Evolutionary conservation across 805 yeast species (phyloP), one percentile per base, ranked within the genome.

Genomic region (Metschnikowia vanudenii): DNA sequence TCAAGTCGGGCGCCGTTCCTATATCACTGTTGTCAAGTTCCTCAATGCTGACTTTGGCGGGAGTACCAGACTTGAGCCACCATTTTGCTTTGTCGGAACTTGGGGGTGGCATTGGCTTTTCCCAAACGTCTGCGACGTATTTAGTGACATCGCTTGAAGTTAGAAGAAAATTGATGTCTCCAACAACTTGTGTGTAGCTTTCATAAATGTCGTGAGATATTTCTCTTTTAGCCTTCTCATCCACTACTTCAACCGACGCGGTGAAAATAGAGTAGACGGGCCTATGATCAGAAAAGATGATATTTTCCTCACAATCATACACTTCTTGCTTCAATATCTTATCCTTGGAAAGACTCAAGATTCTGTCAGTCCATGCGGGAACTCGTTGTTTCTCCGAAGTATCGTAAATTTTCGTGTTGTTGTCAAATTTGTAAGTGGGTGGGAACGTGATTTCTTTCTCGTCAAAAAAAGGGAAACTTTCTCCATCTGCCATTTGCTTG

Each of bases 281-380:
- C 39, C 95, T 71, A 64, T 92, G 99, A 60, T 92, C 99, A 0
- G 96, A 88, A 56, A 87, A 85, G 14, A 71, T 63, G 17, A 88
- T 72, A 19, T 75, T 71, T 17, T 73, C 78, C 9, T 75, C 79
- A 41, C 84, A 73, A 12, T 80, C 75, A 62, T 92, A 94, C 7
- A 69, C 65, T 1, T 75, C 51, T 51, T 86, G 92, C 37, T 68
- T 73, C 46, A 91, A 62, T 10, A 76, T 71, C 30, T 77, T 75
- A 13, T 86, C 82, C 20, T 85, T 71, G 3, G 76, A 67, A 45
- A 71, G 56, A 58, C 81, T 83, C 39, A 91, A 65, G 32, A 92
- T 82, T 47, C 99, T 71, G 68, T 94, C 99, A 2, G 98, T 91
- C 99, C 99, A 94, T 0, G 99, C 95, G 1, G 99, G 99, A 11